Base-by-base conservation (phyloP, 192 early-diverging fungal genomes). In the Coemansia javaensis region DNA sequence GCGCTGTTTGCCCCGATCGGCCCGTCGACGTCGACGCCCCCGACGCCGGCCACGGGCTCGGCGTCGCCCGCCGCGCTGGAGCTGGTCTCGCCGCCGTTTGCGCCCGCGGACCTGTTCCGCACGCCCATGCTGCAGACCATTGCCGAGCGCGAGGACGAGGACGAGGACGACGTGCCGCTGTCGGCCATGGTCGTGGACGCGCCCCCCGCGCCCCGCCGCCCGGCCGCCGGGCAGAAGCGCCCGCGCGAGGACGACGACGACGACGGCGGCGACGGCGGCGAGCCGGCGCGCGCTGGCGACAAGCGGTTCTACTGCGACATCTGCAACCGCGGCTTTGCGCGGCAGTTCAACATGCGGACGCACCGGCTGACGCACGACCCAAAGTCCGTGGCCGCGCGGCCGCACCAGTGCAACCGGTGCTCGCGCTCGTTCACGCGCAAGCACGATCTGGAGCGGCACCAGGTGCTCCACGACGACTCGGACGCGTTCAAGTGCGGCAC, bases 321-420 rank as follows among this genome's bases (percentile, higher is more conserved):
- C 33, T 95, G 92, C 64, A 67, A 77, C 57, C 84, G 81, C 52
- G 60, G 68, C 35, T 95, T 93, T 64, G 82, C 85, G 12, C 80
- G 90, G 39, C 81, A 80, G 30, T 95, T 85, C 79, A 95, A 93
- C 63, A 78, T 96, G 53, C 77, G 77, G 57, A 84, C 82, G n/a
- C 90, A 96, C 56, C 68, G 79, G 54, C 71, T 75, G 50, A 86
- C 84, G 20, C 91, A 94, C 75, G 55, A 83, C 49, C 65, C 77
- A 15, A 43, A 60, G 50, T 71, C 77, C 15, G 43, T 64, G n/a
- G 52, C 44, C 3, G 54, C 81, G 58, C 56, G 71, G 44, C 77
- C 74, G 28, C 86, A 79, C 69, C 40, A 44, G 20, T 85, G 84
- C 66, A 20, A 47, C 21, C 48, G 67, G 16, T 94, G 91, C 67